phyloP scores from a whole-genome alignment of 2,329 filamentous ascomycete species.

The Neurospora crassa region DNA sequence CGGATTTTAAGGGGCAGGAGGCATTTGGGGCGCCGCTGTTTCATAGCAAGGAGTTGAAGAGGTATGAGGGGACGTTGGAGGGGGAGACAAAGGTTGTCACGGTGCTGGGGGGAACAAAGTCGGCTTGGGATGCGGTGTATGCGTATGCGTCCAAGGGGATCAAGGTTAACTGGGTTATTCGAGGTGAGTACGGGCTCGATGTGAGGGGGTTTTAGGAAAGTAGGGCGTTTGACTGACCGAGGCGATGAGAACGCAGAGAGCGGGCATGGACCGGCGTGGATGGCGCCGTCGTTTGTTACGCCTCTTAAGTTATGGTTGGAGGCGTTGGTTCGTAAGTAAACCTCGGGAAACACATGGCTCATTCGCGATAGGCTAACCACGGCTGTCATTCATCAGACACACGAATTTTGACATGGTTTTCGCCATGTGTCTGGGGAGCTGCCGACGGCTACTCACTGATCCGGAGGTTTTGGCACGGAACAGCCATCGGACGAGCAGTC shows the following conservation, averaged over 20 bases:
- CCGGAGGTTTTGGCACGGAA: constrained; percentile 47
- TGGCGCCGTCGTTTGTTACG: constrained; percentile 52
- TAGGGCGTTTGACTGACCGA: neutral
- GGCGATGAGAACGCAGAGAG: constrained; percentile 14
- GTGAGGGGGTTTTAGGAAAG: neutral
- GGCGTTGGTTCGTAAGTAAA: constrained; percentile 45
- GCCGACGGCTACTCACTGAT: constrained; percentile 49
- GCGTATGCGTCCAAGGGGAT: constrained; percentile 46
- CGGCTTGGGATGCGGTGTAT: constrained; percentile 56
- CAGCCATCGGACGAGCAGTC: constrained; percentile 43
- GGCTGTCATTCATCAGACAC: constrained; percentile 30
- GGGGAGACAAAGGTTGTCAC: constrained; percentile 34
- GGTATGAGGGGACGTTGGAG: constrained; percentile 27
- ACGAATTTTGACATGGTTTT: constrained; percentile 63
- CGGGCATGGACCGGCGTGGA: constrained; percentile 50
- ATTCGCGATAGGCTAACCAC: neutral
- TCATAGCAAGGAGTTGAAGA: constrained; percentile 37
- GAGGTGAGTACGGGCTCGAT: constrained; percentile 26
- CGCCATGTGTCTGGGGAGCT: constrained; percentile 62
- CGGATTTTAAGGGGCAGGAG: constrained; percentile 36
- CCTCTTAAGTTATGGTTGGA: constrained; percentile 60
- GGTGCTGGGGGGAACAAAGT: constrained; percentile 55
- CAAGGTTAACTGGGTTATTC: constrained; percentile 51
- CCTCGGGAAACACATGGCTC: no score
- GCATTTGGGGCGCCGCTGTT: constrained; percentile 37